Base-by-base conservation (phyloP, 352 stramenopile species). In the Phytophthora boehmeriae region DNA sequence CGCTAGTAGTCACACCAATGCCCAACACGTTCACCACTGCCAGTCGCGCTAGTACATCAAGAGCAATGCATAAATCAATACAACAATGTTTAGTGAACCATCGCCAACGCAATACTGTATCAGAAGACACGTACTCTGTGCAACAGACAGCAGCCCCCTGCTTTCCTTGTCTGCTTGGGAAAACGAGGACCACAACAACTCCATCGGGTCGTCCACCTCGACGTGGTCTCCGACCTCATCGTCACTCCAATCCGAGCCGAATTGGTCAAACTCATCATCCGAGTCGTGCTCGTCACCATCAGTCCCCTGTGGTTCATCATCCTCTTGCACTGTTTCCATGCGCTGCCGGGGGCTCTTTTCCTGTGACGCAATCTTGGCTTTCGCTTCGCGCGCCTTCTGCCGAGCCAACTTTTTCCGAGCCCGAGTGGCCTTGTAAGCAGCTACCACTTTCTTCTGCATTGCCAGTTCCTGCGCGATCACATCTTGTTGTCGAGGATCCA, bases 241-340 rank as follows among this genome's bases (percentile, higher is more conserved):
- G 48, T 84, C 80, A 22, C 69, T 80, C 28, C 68, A 60, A 19
- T 88, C 84, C 13, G 71, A 88, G 22, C 70, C 54, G 38, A 76
- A 71, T 19, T 80, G 63, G 3, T 72, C 76, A 23, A 87, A 73
- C 4, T 86, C 79, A 49, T 83, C 71, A n/a, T 79, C 66, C 20
- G 72, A 73, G 2, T 70, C 55, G 16, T 66, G 67, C 19, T 75
- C 66, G 10, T 71, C 60, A n/a, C 69, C 66, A 36, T 64, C 68
- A 19, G 64, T 59, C 8, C 47, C 61, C 35, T 70, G 32, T 19
- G 58, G 14, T 32, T 86, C 75, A 34, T 81, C 55, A 2, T 71
- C 68, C 46, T 92, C 83, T 42, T 88, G 67, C 10, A 91, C 78
- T 0, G 81, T 91, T 56, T 84, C 79, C 82, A 93, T 92, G 30